Evolutionary conservation across 805 yeast species (phyloP).

Genomic region (Debaryomyces prosopidis): DNA sequence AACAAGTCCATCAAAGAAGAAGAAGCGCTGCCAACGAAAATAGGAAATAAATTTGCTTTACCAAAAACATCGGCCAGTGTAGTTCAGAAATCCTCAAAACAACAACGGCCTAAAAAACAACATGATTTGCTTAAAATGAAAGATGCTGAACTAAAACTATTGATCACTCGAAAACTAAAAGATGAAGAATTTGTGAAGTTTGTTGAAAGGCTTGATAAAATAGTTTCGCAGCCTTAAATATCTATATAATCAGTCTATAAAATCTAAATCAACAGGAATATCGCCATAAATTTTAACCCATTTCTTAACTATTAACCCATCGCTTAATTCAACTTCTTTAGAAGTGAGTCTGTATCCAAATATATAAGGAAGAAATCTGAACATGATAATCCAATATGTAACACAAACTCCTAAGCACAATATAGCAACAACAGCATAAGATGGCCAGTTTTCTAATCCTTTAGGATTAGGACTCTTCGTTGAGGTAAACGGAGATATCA

Average conservation of each 20-base stretch:
- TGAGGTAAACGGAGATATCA: conserved; percentile 49
- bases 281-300: conserved; percentile 47
- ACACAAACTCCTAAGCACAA: conserved; percentile 43
- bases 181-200: conserved; percentile 14
- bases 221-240: conserved; percentile 8
- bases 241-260: conserved; percentile 1
- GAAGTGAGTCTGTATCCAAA: conserved; percentile 47
- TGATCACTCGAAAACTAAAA: conserved; percentile 9
- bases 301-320: conserved; percentile 57
- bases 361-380: conserved; percentile 46
- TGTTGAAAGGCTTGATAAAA: conserved; percentile 16
- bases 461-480: conserved; percentile 39
- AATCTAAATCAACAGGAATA: background rate
- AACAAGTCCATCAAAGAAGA: too few relatives aligned
- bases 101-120: background rate
- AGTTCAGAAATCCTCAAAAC: background rate
- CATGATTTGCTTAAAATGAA: conserved; percentile 7
- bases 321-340: conserved; percentile 44
- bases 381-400: conserved; percentile 57
- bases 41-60: too few relatives aligned
- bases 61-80: too few relatives aligned
- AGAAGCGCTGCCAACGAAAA: too few relatives aligned
- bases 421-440: conserved; percentile 50
- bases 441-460: conserved; percentile 45
- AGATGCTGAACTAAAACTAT: conserved; percentile 5